These are phyloP conservation scores for Crinitomyces ghanaensis DNA, from an alignment of 805 yeast genomes.

Conservation along the genomic window DNA sequence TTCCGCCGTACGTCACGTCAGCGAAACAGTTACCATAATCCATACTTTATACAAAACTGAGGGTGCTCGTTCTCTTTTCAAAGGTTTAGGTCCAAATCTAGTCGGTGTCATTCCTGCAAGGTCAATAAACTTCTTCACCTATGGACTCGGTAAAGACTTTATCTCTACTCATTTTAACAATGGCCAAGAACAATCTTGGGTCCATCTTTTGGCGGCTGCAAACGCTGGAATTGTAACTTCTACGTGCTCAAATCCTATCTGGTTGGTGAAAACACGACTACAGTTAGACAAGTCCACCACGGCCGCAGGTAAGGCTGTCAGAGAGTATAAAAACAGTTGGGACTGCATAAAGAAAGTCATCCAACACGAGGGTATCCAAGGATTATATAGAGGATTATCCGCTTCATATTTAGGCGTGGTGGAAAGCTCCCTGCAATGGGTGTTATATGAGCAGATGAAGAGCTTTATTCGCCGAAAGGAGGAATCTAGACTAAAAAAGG, in stretches of 20 bases:
- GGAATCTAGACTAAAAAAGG: constrained; percentile 29
- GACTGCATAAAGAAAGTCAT: constrained; percentile 70
- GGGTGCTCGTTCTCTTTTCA: constrained; percentile 78
- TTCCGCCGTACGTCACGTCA: constrained; percentile 59
- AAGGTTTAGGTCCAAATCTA: constrained; percentile 92
- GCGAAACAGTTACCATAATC: constrained; percentile 69
- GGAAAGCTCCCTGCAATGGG: constrained; percentile 94
- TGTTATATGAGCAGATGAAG: constrained; percentile 91
- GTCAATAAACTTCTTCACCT: constrained; percentile 90
- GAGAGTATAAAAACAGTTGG: constrained; percentile 68
- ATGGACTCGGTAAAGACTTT: constrained; percentile 82
- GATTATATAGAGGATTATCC: constrained; percentile 81
- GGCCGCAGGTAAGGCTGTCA: constrained; percentile 30
- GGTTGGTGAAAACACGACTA: constrained; percentile 90
- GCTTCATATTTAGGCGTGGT: constrained; percentile 91
- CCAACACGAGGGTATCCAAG: constrained; percentile 63
- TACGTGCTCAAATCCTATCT: constrained; percentile 94
- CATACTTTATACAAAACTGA: constrained; percentile 58
- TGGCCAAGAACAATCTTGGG: constrained; percentile 70
- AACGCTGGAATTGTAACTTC: constrained; percentile 90
- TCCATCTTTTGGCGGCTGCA: constrained; percentile 78
- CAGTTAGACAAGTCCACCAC: constrained; percentile 67
- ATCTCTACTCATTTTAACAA: constrained; percentile 55
- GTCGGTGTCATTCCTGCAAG: constrained; percentile 98
- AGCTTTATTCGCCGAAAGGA: constrained; percentile 45